A percentile compares a stretch with the other conserved stretches of the same genome.
Evolutionary conservation across 495 filamentous ascomycete genomes (phyloP).

Genomic region (Ramalina peruviana): DNA sequence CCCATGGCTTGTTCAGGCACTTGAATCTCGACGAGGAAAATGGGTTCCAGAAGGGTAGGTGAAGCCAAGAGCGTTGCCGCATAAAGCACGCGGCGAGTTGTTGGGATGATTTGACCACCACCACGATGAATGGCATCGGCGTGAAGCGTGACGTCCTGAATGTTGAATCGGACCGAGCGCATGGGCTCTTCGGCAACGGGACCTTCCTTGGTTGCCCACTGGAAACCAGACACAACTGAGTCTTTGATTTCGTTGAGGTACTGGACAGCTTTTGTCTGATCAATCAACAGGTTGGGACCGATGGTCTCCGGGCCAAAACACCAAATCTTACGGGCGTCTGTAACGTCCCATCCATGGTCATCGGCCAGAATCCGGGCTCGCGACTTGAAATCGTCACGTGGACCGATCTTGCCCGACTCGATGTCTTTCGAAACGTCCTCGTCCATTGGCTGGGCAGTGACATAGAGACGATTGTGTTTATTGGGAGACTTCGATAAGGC

Average conservation of each 20-base stretch:
- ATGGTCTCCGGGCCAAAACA: slow-evolving; percentile 96
- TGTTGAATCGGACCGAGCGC: slow-evolving; percentile 93
- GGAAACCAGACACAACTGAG: slow-evolving; percentile 98
- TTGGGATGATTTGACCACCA: slow-evolving; percentile 97
- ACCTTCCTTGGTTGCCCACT: slow-evolving; percentile 97
- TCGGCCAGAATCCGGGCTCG: slow-evolving; percentile 94
- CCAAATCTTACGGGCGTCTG: slow-evolving; percentile 99
- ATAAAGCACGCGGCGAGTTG: slow-evolving; percentile 92
- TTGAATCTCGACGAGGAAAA: slow-evolving; percentile 98
- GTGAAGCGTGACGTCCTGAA: slow-evolving; percentile 98
- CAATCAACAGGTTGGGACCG: slow-evolving; percentile 95
- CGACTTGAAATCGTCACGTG: slow-evolving; percentile 98
- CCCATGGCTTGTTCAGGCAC: slow-evolving; percentile 98
- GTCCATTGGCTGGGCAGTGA: slow-evolving; percentile 73
- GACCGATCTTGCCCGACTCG: slow-evolving; percentile 79
- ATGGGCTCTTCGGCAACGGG: slow-evolving; percentile 96
- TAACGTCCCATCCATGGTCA: slow-evolving; percentile 98
- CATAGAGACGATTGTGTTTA: slow-evolving; percentile 99
- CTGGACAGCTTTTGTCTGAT: slow-evolving; percentile 99
- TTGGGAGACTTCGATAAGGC: slow-evolving; percentile 99
- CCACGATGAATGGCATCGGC: slow-evolving; percentile 99
- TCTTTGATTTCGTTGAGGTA: slow-evolving; percentile 99
- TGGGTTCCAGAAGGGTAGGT: slow-evolving; percentile 82
- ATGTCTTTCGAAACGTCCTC: slow-evolving; percentile 89
- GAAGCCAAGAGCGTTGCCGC: slow-evolving; percentile 83